phyloP scores from a whole-genome alignment of 176 grass and related monocot species.

The Bromus sterilis region DNA sequence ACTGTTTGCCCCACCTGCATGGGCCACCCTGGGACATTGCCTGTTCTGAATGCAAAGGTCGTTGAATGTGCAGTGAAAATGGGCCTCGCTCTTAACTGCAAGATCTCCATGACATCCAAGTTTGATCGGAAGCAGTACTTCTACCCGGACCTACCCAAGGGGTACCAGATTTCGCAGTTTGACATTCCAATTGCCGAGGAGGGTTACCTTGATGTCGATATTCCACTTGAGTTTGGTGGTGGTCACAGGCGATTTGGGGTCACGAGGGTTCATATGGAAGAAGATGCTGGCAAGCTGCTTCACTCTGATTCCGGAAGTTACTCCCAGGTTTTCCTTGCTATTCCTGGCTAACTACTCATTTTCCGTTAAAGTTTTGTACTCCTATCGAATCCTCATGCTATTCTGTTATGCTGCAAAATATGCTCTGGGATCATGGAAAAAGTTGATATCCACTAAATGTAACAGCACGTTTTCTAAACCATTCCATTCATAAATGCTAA shows the following conservation, averaged over 20 bases:
- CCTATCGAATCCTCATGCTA: neutral
- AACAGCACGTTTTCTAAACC: constrained; percentile 3
- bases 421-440: neutral
- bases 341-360: neutral
- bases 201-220: constrained; percentile 78
- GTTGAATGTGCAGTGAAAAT: constrained; percentile 80
- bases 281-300: constrained; percentile 94
- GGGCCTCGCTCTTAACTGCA: constrained; percentile 77
- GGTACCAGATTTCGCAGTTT: constrained; percentile 96
- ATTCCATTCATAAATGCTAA: neutral
- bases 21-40: constrained; percentile 80
- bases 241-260: constrained; percentile 83
- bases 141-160: constrained; percentile 95
- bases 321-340: constrained; percentile 58
- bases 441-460: neutral
- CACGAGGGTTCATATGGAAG: constrained; percentile 96
- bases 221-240: constrained; percentile 82
- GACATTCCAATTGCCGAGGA: constrained; percentile 76
- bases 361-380: neutral
- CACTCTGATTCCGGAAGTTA: constrained; percentile 71
- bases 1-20: constrained; percentile 89
- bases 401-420: neutral
- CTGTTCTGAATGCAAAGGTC: constrained; percentile 67
- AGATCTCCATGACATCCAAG: constrained; percentile 68
- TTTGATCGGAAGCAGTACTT: constrained; percentile 98